A percentile compares a stretch with the other conserved stretches of the same genome.
Evolutionary conservation across 140 eudicot genomes (phyloP).

Genomic region (Flaveria floridana): DNA sequence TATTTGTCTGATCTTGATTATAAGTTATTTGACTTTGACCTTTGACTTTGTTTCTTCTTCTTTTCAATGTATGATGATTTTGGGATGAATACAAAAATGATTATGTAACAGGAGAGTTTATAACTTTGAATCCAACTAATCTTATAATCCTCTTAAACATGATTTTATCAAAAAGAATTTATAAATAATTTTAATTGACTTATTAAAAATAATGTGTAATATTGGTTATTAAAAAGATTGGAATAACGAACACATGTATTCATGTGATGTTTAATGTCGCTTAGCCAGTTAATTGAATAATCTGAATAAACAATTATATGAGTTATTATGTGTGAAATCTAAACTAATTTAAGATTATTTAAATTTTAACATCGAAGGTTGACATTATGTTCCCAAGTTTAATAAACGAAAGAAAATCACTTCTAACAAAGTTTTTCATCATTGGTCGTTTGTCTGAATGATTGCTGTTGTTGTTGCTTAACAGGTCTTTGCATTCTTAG

Average conservation of each 20-base stretch:
- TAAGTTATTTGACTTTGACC: conserved; percentile 16
- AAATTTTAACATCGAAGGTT: no score
- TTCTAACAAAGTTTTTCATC: no score
- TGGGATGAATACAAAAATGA: not conserved
- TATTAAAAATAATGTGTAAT: no score
- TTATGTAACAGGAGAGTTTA: not conserved
- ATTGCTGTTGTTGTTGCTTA: not conserved
- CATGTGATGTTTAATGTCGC: no score
- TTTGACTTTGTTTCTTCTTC: not conserved
- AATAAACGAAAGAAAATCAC: no score
- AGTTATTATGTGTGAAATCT: no score
- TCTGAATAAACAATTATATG: no score
- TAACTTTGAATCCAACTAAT: not conserved
- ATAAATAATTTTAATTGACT: not conserved
- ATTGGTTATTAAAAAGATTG: not conserved
- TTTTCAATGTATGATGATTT: not conserved
- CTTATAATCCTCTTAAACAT: not conserved
- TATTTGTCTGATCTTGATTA: conserved; percentile 26
- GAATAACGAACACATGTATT: no score
- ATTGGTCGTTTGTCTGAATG: no score
- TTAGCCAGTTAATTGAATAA: no score
- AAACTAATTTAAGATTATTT: no score
- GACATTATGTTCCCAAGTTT: no score
- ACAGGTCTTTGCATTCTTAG: conserved; percentile 89
- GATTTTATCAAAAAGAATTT: not conserved